phyloP scores from a whole-genome alignment of 352 stramenopile genomes.

The Sclerospora graminicola region DNA sequence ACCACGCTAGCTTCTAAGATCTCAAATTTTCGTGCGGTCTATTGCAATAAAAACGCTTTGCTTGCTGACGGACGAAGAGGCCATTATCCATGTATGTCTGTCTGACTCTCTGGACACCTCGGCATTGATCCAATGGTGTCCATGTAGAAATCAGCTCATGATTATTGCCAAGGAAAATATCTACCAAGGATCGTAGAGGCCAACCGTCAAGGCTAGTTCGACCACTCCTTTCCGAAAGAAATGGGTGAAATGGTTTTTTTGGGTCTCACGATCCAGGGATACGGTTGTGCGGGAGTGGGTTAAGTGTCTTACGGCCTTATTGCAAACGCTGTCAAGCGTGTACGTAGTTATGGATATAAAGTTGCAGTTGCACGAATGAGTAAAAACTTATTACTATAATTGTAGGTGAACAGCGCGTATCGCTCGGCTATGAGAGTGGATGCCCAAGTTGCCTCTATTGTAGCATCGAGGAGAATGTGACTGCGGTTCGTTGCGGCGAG shows the following conservation, averaged over 20 bases:
- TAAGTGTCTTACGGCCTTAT: constrained; percentile 97
- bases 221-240: constrained; percentile 90
- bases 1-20: too few species aligned
- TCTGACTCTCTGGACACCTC: too few species aligned
- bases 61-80: constrained; percentile 87
- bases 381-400: background rate
- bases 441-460: constrained; percentile 60
- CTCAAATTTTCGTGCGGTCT: too few species aligned
- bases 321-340: constrained; percentile 90
- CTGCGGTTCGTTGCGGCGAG: constrained; percentile 48
- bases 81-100: constrained; percentile 72
- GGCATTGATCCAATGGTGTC: too few species aligned
- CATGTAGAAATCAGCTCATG: constrained; percentile 79
- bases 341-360: constrained; percentile 13
- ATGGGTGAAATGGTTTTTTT: constrained; percentile 92
- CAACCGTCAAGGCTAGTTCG: constrained; percentile 92
- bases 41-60: too few species aligned
- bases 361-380: background rate
- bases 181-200: constrained; percentile 89
- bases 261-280: constrained; percentile 90
- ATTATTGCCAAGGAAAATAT: constrained; percentile 93
- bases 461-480: constrained; percentile 65
- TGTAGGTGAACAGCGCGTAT: constrained; percentile 92
- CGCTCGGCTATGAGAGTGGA: constrained; percentile 93
- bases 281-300: constrained; percentile 90